Evolutionary conservation across 2,329 filamentous ascomycete species (phyloP).

Genomic region (Cryphonectria carpinicola): DNA sequence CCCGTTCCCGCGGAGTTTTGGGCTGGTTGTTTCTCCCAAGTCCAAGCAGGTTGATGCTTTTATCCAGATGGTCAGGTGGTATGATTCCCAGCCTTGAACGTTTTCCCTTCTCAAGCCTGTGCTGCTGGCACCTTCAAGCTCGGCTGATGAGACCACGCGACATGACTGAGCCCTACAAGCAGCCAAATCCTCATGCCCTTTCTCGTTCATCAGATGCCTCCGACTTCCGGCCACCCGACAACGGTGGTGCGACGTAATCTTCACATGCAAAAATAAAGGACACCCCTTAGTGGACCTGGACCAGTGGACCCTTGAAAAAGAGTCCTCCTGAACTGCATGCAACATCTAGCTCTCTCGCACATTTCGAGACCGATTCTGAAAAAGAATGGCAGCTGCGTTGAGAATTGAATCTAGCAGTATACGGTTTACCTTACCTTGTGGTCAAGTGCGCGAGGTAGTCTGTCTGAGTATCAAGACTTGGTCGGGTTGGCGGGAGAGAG

Average conservation of each 20-base stretch:
- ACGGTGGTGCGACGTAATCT: constrained; percentile 13
- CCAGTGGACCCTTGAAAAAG: constrained; percentile 6
- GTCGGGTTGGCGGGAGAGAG: background rate
- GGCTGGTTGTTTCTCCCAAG: background rate
- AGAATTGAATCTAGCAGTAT: background rate
- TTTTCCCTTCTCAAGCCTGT: background rate
- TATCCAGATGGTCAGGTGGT: background rate
- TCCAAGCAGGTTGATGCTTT: background rate
- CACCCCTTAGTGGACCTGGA: background rate
- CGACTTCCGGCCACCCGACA: constrained; percentile 5
- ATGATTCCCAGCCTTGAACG: background rate
- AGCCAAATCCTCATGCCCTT: background rate
- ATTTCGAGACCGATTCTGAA: background rate
- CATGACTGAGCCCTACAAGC: background rate
- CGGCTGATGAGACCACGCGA: constrained; percentile 10
- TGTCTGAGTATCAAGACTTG: background rate
- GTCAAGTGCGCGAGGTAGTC: background rate
- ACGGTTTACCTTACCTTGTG: background rate
- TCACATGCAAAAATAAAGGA: constrained; percentile 1
- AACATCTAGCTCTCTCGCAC: background rate
- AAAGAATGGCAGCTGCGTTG: background rate
- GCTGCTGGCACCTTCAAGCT: background rate
- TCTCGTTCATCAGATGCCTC: background rate
- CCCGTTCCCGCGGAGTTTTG: background rate
- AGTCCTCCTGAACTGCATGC: background rate